A percentile compares a stretch with the other conserved stretches of the same genome.
These are phyloP conservation scores for Hibiscus mutabilis DNA, from an alignment of 345 rosid species.

Conservation along the genomic window DNA sequence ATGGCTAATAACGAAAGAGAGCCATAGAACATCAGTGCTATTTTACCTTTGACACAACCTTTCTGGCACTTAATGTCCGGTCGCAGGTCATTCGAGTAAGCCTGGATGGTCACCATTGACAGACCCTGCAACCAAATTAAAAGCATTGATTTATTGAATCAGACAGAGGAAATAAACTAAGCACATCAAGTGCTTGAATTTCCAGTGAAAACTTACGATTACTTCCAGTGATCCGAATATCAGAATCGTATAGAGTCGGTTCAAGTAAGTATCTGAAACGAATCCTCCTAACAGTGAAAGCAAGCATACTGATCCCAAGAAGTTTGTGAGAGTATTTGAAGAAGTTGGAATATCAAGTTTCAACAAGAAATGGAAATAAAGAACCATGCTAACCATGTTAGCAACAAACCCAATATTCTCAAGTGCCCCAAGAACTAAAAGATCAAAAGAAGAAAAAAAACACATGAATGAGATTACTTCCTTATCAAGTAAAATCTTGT, in stretches of 20 bases:
- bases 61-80: constrained; percentile 8
- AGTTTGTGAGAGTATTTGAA: constrained; percentile 27
- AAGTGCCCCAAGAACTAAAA: constrained; percentile 12
- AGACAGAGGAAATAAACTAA: not conserved
- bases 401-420: constrained; percentile 29
- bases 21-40: constrained; percentile 32
- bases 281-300: constrained; percentile 22
- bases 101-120: constrained; percentile 23
- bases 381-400: constrained; percentile 22
- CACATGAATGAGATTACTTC: not conserved
- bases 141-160: not conserved
- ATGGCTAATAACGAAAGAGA: constrained; percentile 36
- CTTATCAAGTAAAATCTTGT: not conserved
- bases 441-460: not conserved
- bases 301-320: constrained; percentile 19
- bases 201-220: constrained; percentile 2
- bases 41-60: constrained; percentile 14
- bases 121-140: constrained; percentile 7
- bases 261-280: constrained; percentile 21
- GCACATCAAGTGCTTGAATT: not conserved
- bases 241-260: constrained; percentile 12
- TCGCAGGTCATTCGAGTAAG: constrained; percentile 15
- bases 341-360: constrained; percentile 14
- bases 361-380: constrained; percentile 13
- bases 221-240: constrained; percentile 26